These are phyloP conservation scores for Ustilago nuda DNA, from an alignment of 1,284 basidiomycete genomes.

Conservation along the genomic window DNA sequence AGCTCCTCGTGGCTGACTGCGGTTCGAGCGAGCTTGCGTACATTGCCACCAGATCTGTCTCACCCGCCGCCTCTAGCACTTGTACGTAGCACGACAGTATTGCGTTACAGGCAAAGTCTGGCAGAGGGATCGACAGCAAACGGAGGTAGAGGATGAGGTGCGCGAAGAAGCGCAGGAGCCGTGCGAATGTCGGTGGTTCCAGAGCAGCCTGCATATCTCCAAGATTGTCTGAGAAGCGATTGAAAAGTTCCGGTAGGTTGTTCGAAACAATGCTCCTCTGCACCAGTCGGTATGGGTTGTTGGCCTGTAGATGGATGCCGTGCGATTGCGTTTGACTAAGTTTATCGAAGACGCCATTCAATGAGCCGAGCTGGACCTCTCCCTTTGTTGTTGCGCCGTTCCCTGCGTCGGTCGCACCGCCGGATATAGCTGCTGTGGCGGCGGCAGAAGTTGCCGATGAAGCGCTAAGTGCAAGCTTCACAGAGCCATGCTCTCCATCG, in stretches of 20 bases:
- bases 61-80: conserved; percentile 79
- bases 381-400: conserved; percentile 4
- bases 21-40: conserved; percentile 92
- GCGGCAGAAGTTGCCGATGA: conserved; percentile 24
- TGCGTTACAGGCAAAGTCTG: conserved; percentile 76
- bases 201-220: conserved; percentile 51
- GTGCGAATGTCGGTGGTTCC: conserved; percentile 60
- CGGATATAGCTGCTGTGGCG: conserved; percentile 17
- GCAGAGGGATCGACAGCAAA: conserved; percentile 75
- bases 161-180: conserved; percentile 85
- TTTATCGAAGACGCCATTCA: conserved; percentile 60
- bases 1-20: conserved; percentile 86
- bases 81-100: conserved; percentile 90
- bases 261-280: conserved; percentile 88
- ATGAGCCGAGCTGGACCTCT: conserved; percentile 29
- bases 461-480: conserved; percentile 45
- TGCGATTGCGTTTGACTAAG: conserved; percentile 59
- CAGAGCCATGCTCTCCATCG: conserved; percentile 50
- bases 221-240: conserved; percentile 58
- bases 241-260: conserved; percentile 73
- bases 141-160: conserved; percentile 92
- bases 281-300: conserved; percentile 85
- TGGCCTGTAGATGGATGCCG: conserved; percentile 70
- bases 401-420: conserved; percentile 10
- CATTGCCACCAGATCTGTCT: conserved; percentile 88